Base-by-base conservation (phyloP, 2,329 filamentous ascomycete species). In the Colletotrichum truncatum region DNA sequence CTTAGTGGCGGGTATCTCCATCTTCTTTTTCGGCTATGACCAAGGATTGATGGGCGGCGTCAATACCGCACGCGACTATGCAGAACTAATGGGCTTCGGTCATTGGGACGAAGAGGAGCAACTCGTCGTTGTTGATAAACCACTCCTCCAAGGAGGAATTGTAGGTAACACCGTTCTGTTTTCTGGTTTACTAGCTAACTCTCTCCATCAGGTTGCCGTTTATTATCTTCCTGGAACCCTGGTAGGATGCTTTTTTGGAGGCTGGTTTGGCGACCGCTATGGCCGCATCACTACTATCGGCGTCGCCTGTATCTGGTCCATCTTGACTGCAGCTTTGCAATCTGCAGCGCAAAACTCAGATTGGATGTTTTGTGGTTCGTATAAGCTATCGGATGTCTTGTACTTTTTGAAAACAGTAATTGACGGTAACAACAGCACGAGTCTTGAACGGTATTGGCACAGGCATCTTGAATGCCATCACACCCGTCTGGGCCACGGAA, bases 401-500 rank as follows among this genome's bases (percentile, higher is more conserved):
- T 48, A 12, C 28, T 10, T n/a, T 18, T n/a, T 8, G 8, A 10
- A 16, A 21, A 11, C 43, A 25, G 16, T 6, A 25, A 16, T 64
- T 67, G n/a, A 60, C 28, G 3, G 25, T 7, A 2, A 16, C n/a
- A 11, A 21, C n/a, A 82, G 85, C 87, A 11, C 86, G 88, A 28
- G 78, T 85, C 14, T 79, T 90, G 34, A 91, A 89, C 59, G 88
- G 89, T 5, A 85, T 89, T 46, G 90, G 90, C 4, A 92, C 89
- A 2, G 91, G 91, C 23, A 87, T 92, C 53, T 74, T 92, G 34
- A 93, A 91, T 71, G 86, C 89, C 7, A 91, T 92, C 67, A 86
- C 90, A 0, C 90, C 90, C 0, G 89, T 91, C 4, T 92, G 89
- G 89, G 89, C 89, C 1, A 90, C 90, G 0, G 91, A 92, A 75